Evolutionary conservation across 1,139 yeast species (phyloP), one percentile per base, ranked within the genome.

Genomic region (Nakaseomyces uthaithaninus): DNA sequence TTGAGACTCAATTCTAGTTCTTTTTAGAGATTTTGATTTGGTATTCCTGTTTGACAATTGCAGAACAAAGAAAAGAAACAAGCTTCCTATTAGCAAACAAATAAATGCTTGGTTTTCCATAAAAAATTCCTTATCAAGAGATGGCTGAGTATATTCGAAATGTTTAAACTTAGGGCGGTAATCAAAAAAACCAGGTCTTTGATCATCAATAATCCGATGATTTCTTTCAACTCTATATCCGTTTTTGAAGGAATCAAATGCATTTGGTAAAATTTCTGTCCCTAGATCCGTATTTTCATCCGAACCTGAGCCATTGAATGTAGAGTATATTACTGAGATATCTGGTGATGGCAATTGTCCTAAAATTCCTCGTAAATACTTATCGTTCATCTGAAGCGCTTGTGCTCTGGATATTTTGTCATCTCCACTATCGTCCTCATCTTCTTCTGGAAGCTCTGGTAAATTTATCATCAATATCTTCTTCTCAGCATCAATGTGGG

Each of bases 301-400:
- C 7, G 39, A 34, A 9, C 43, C 46, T 4, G 33, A 36, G 17
- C 41, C 27, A 22, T 45, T 45, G 2, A 50, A 46, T 2, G 45
- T 39, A 12, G 59, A 40, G 0, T 67, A 57, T 0, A 84, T 75
- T 38, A 75, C 59, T 4, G 81, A 58, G 3, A 82, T 62, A 3
- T 81, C 65, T 42, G 91, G 89, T 0, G 85, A 70, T 0, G 93
- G 91, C n/a, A 79, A 55, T 47, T 75, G 77, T 25, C 83, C 69
- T 22, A 79, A 52, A 11, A 80, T 67, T 33, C 66, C 65, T 39
- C 79, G 53, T n/a, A 67, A 28, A 22, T 69, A 60, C 39, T 67
- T 69, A 57, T 84, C 94, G 45, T 75, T 68, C 12, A 17, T 22
- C 14, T 9, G 3, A 9, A 28, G 22, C 2, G 33, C 33, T 11